Evolutionary conservation across 495 filamentous ascomycete species (phyloP), one percentile per base, ranked within the genome.

Genomic region (Xylaria longipes): DNA sequence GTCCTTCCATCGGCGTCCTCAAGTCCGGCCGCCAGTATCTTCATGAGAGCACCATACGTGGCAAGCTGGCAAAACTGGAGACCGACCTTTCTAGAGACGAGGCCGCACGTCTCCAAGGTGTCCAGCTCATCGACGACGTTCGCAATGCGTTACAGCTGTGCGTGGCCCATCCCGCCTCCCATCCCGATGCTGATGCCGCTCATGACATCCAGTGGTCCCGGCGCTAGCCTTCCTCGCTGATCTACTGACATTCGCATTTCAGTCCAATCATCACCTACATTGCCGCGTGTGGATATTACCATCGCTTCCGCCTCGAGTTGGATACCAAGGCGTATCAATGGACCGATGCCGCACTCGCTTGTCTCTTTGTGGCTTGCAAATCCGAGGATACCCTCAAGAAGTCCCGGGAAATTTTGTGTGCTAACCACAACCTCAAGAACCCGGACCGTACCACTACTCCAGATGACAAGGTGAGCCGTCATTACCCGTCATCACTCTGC

Each of bases 341-440:
- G 74, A 78, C 84, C 43, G 96, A 98, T 79, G 94, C 94, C 5
- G 93, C 94, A 4, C 88, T 94, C 0, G 95, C 96, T 15, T 90
- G 93, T 37, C 84, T 99, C 39, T 95, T 98, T 75, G 91, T 92
- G 22, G 94, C 94, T 45, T 98, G 95, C 87, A 99, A 99, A 81
- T 94, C 95, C 56, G 96, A 99, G 77, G 96, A 99, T 78, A 98
- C 96, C 1, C 85, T 98, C 58, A 98, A 99, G 83, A 98, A 98
- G 83, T 97, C 94, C 22, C 89, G 89, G 62, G 96, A 99, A 66
- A 96, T 99, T 69, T 84, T 98, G 6, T 96, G 93, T 71, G 94
- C 94, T 8, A 91, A 92, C 5, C 93, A 95, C 82, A 98, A 98
- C 73, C 80, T 97, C 25, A 94, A 93, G 77, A 82, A 90, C 11